A percentile compares a stretch with the other conserved stretches of the same genome.
These are phyloP conservation scores for Leersia perrieri DNA, from an alignment of 176 grass and related monocot species.

Conservation along the genomic window DNA sequence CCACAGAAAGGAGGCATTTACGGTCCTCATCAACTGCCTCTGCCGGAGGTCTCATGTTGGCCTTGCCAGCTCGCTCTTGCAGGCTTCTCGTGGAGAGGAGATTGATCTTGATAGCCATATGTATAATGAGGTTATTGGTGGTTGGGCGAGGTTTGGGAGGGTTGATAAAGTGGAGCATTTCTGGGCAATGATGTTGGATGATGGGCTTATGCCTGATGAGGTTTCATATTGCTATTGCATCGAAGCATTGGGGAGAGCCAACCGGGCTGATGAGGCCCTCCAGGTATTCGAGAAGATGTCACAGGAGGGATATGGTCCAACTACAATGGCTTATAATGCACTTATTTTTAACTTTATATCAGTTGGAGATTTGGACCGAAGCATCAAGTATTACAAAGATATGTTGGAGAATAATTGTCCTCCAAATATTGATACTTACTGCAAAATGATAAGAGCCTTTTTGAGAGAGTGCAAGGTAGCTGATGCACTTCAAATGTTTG, in stretches of 20 bases:
- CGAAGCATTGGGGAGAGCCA: constrained; percentile 63
- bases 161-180: constrained; percentile 59
- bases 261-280: constrained; percentile 43
- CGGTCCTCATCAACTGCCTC: constrained; percentile 55
- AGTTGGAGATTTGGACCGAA: constrained; percentile 57
- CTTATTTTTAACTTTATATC: constrained; percentile 76
- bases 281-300: constrained; percentile 63
- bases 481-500: constrained; percentile 81
- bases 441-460: constrained; percentile 53
- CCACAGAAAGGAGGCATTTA: constrained; percentile 46
- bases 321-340: constrained; percentile 63
- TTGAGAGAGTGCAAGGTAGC: constrained; percentile 73
- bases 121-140: constrained; percentile 70
- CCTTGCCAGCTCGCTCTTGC: constrained; percentile 52
- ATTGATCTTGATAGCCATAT: constrained; percentile 37
- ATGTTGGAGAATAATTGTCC: constrained; percentile 53
- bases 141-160: constrained; percentile 76
- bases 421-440: constrained; percentile 65
- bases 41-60: constrained; percentile 65
- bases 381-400: constrained; percentile 67
- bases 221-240: constrained; percentile 71
- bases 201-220: constrained; percentile 58
- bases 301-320: constrained; percentile 43
- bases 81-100: constrained; percentile 29
- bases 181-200: constrained; percentile 63